Base-by-base conservation (phyloP, 495 filamentous ascomycete species). In the Penicillium canariense region DNA sequence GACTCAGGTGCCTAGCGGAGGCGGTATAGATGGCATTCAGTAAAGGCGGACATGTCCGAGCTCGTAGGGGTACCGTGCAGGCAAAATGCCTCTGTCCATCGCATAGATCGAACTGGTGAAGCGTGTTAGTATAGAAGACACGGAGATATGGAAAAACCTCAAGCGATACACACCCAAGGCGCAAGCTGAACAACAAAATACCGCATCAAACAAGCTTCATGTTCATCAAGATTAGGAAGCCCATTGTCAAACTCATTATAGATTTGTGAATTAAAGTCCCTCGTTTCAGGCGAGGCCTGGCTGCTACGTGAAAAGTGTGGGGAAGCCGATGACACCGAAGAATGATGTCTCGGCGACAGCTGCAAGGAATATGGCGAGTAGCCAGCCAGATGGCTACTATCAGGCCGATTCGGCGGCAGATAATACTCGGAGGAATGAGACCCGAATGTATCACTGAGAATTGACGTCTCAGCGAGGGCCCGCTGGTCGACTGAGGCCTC, bases 21-120 rank as follows among this genome's bases (percentile, higher is more conserved):
- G 59, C 61, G 6, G 71, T 65, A 32, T 59, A 66, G 20, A 74
- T 67, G 4, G 71, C 69, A 45, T 68, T 66, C 12, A 69, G 52
- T 18, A 72, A 36, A 5, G 66, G 59, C 22, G 65, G 68, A 48
- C 65, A 72, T 35, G 59, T 53, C 6, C 43, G 56, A 17, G 71
- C 71, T 46, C 65, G 42, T 22, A 60, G 44, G 10, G 68, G 65
- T 14, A 74, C 68, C 4, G 60, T 63, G 15, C 55, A 56, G 18
- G 60, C 69, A 61, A 74, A 74, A 56, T 67, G 64, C 11, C 60
- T 60, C 27, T 66, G 48, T 11, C 56, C 53, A 36, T 66, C 63
- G 31, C 63, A 66, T 36, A 60, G 25, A 50, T 66, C 63, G 30
- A 66, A 66, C 63, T 63, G 20, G 8, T 20, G 1, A 35, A 26